Evolutionary conservation across 352 stramenopile genomes (phyloP), one percentile per base, ranked within the genome.

Genomic region (Stephanocyclus meneghinianus): DNA sequence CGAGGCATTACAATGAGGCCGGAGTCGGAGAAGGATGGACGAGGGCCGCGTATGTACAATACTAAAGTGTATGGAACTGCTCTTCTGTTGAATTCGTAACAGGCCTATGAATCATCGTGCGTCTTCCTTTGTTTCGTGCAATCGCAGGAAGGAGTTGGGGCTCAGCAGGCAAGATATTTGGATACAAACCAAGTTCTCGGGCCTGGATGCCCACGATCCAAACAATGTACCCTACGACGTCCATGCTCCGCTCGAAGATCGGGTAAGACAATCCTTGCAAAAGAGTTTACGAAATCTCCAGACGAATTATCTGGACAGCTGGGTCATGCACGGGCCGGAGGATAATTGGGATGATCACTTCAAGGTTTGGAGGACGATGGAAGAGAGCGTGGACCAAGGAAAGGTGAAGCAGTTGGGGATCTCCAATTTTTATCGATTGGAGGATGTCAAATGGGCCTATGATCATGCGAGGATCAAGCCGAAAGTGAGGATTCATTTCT

Each of bases 121-220:
- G n/a, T n/a, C n/a, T 40, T 40, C 7, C 35, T 40, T 2, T 40
- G 35, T 40, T 40, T 26, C 3, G 3, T 40, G 4, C 35, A 40
- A 40, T 40, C 1, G 7, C 3, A 40, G 35, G 4, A 40, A 40
- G 35, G 35, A 87, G 47, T 71, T 91, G 51, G 75, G 76, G 32
- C 45, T 94, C 18, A 42, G 71, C 44, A 67, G 90, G 68, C 60
- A 74, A 13, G 87, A 93, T 74, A 57, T 94, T 55, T 94, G 87
- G 74, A 48, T 94, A 40, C 91, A 95, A 77, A 93, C 89, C 2
- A 95, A 95, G 56, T 95, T 92, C 64, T 94, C 91, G 1, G 71
- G 80, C 2, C 48, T 88, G 21, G 29, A 48, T 55, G 89, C 88
- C 18, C 91, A 94, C 61, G 89, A 94, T 78, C 81, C 74, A 10